Base-by-base conservation (phyloP, 306 rosid genomes). In the Trifolium pratense region DNA sequence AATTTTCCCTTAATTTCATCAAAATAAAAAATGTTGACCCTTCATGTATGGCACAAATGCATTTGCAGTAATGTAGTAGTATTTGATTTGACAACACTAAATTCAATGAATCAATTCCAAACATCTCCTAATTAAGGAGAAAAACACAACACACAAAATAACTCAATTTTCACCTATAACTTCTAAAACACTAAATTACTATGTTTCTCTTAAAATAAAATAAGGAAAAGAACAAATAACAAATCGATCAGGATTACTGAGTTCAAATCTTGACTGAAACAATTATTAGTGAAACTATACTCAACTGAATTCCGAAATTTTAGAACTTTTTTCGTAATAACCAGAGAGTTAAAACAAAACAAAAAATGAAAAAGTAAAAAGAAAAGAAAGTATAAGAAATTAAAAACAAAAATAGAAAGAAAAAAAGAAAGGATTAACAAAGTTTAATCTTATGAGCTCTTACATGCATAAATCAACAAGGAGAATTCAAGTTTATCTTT, bases 391-490 rank as follows among this genome's bases (percentile, higher is more conserved):
- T 49, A 40, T 36, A 61, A 63, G 52, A 18, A 68, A 63, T 59
- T n/a, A 68, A 40, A 71, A 48, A 40, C 4, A 26, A 52, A n/a
- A 17, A 71, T 1, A 4, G 0, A 51, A 12, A 29, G 1, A 9
- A 0, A 15, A 67, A 5, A 67, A 8, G 18, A 71, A 39, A n/a
- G n/a, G n/a, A 58, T 3, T 49, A 65, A n/a, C n/a, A n/a, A n/a
- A 7, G 36, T 39, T 6, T 13, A 13, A 42, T 18, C 25, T 75
- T 81, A 85, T 25, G 89, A 80, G 71, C 48, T 91, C 96, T 94
- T 94, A 91, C 93, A 84, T 11, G 96, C 97, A 85, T 88, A 88
- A 82, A 94, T 90, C 86, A 90, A 83, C 85, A 94, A 86, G 55
- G 99, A 94, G 87, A 94, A 94, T 17, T 89, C 87, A 72, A 79